Percentiles rank a stretch among this genome's conserved stretches.
Conservation (phyloP, 371 early-diverging fungal genomes). For the Syncephalastrum racemosum region DNA sequence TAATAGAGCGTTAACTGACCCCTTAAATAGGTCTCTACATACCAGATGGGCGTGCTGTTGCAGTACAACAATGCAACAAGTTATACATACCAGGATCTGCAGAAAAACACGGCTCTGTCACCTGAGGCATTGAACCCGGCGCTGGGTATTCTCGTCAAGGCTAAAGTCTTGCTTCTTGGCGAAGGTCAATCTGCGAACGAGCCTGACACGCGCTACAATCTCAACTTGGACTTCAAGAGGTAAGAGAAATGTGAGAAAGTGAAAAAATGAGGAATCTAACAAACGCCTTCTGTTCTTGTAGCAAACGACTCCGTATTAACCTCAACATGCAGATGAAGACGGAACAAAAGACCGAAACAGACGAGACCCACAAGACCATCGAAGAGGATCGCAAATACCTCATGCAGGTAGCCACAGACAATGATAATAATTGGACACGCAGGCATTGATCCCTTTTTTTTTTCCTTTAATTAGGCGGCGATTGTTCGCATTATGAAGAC, state of each 20-base stretch:
- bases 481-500: constrained; percentile 97
- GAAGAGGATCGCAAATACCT: constrained; percentile 86
- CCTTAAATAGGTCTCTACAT: constrained; percentile 64
- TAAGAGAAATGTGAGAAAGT: constrained; percentile 14
- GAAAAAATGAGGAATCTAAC: too few relatives aligned
- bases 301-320: constrained; percentile 85
- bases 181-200: constrained; percentile 58
- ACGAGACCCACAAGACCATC: constrained; percentile 86
- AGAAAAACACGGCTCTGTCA: constrained; percentile 68
- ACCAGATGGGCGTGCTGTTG: constrained; percentile 88
- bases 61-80: constrained; percentile 74
- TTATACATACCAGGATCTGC: constrained; percentile 68
- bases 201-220: constrained; percentile 54
- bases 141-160: constrained; percentile 78
- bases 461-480: constrained; percentile 65
- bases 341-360: constrained; percentile 85
- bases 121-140: constrained; percentile 68
- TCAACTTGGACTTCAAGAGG: constrained; percentile 88
- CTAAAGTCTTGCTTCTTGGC: constrained; percentile 67
- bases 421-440: neutral
- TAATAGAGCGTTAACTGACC: neutral
- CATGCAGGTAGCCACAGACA: constrained; percentile 69
- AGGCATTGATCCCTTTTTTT: neutral
- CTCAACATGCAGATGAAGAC: constrained; percentile 78
- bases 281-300: constrained; percentile 8